Conservation (phyloP, 106 monocot genomes). For the Dactylorhiza incarnata region DNA sequence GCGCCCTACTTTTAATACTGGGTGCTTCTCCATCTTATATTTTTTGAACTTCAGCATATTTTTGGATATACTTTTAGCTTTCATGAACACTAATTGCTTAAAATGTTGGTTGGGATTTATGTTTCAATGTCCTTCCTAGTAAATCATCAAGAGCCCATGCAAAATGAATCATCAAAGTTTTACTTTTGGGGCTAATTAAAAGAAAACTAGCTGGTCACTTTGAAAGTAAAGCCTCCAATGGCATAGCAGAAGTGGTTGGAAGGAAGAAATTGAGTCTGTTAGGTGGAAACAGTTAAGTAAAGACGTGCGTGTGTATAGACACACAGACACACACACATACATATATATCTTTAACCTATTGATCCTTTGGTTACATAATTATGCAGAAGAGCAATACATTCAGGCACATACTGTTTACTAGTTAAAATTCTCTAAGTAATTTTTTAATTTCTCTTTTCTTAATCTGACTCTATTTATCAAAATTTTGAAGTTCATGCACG, state of each 20-base stretch:
- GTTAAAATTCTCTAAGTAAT: not conserved
- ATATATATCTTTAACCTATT: not conserved
- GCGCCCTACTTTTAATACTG: not conserved
- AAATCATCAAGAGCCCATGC: not conserved
- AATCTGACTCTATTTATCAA: conserved; percentile 9
- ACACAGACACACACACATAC: too few species aligned
- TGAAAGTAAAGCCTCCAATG: not conserved
- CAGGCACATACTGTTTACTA: not conserved
- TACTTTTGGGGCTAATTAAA: not conserved
- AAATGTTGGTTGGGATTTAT: not conserved
- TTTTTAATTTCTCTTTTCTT: not conserved
- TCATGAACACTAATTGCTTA: not conserved
- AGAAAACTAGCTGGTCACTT: not conserved
- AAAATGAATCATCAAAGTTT: not conserved
- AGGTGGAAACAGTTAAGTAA: not conserved
- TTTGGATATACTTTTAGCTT: not conserved
- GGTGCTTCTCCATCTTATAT: not conserved
- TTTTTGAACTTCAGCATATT: not conserved
- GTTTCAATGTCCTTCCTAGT: not conserved
- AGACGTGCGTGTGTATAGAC: too few species aligned
- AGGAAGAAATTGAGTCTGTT: not conserved
- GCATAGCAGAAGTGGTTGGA: not conserved
- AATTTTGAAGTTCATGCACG: conserved; percentile 90
- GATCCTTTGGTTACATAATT: not conserved
- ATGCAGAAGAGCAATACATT: not conserved